Evolutionary conservation across 805 yeast species (phyloP).

Genomic region (Citeromyces matritensis): DNA sequence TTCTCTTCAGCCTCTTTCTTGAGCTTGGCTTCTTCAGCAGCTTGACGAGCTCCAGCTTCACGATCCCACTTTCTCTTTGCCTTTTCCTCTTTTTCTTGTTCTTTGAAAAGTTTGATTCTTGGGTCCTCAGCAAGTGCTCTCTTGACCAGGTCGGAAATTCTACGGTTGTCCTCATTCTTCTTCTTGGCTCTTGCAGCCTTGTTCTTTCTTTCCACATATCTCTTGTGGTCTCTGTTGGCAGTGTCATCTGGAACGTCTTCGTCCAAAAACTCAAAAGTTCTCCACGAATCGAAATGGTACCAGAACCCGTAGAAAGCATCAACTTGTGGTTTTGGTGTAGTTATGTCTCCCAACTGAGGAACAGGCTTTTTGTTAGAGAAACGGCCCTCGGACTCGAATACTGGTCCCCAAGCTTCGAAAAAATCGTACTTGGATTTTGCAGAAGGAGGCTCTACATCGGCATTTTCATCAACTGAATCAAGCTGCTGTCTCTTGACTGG

Average conservation of each 20-base stretch:
- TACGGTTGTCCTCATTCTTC: slow-evolving; percentile 93
- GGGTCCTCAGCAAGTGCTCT: slow-evolving; percentile 88
- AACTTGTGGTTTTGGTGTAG: slow-evolving; percentile 64
- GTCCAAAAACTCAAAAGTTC: slow-evolving; percentile 93
- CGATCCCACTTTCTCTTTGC: slow-evolving; percentile 94
- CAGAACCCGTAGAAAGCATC: slow-evolving; percentile 85
- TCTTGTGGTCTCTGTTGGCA: slow-evolving; percentile 97
- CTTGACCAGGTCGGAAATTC: slow-evolving; percentile 74
- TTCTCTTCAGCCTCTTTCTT: slow-evolving; percentile 82
- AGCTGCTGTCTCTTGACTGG: slow-evolving; percentile 79
- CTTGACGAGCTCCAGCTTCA: slow-evolving; percentile 95
- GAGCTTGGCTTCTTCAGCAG: slow-evolving; percentile 81
- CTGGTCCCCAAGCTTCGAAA: slow-evolving; percentile 85
- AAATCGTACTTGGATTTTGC: slow-evolving; percentile 61
- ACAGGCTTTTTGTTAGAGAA: slow-evolving; percentile 88
- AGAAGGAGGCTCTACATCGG: slow-evolving; percentile 72
- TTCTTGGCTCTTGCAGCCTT: slow-evolving; percentile 92
- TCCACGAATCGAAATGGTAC: slow-evolving; percentile 94
- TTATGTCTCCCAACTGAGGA: slow-evolving; percentile 60
- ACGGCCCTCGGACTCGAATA: slow-evolving; percentile 80
- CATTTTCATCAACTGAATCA: slow-evolving; percentile 87
- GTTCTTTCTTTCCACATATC: slow-evolving; percentile 96
- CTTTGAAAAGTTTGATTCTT: slow-evolving; percentile 86
- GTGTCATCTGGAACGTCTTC: slow-evolving; percentile 99
- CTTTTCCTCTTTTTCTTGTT: slow-evolving; percentile 87